Percentiles rank a stretch among this genome's conserved stretches.
Evolutionary conservation across 768 basidiomycete species (phyloP).

Genomic region (Termitomyces eurrhizus): DNA sequence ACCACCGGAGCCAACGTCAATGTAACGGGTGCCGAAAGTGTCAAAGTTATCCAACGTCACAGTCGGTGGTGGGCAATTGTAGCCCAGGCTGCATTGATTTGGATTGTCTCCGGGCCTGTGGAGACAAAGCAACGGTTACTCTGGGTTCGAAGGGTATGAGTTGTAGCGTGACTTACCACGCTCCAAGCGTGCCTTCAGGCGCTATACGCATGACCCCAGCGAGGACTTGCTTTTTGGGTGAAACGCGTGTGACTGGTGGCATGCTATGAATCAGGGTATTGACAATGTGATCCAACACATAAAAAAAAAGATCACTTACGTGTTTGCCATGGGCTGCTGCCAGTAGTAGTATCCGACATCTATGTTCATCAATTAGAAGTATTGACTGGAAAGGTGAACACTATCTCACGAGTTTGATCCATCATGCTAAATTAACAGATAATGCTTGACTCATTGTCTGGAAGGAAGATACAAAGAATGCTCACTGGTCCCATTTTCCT

Average conservation of each 20-base stretch:
- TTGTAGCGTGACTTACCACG: constrained; percentile 38
- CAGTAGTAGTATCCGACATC: constrained; percentile 62
- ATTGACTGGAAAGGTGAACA: background rate
- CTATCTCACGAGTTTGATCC: constrained; percentile 53
- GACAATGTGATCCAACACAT: background rate
- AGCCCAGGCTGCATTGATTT: constrained; percentile 48
- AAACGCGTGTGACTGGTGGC: constrained; percentile 47
- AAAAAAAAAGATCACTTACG: constrained; percentile 27
- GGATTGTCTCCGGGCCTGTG: constrained; percentile 63
- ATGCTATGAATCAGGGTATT: constrained; percentile 29
- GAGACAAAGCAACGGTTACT: background rate
- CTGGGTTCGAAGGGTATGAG: background rate
- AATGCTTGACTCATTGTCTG: background rate
- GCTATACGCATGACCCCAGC: constrained; percentile 60
- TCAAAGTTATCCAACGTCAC: constrained; percentile 57
- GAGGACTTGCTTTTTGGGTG: constrained; percentile 50
- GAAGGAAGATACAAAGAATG: background rate
- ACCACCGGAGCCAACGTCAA: constrained; percentile 62
- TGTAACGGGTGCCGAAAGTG: constrained; percentile 46
- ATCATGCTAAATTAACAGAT: constrained; percentile 44
- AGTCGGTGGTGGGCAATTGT: constrained; percentile 47
- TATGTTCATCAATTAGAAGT: constrained; percentile 11
- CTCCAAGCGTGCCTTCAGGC: constrained; percentile 55
- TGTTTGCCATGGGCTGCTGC: constrained; percentile 68
- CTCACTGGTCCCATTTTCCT: constrained; percentile 65